Percentiles rank a stretch among this genome's conserved stretches.
Evolutionary conservation across 2,329 filamentous ascomycete species (phyloP).

Genomic region (Plenodomus tracheiphilus): DNA sequence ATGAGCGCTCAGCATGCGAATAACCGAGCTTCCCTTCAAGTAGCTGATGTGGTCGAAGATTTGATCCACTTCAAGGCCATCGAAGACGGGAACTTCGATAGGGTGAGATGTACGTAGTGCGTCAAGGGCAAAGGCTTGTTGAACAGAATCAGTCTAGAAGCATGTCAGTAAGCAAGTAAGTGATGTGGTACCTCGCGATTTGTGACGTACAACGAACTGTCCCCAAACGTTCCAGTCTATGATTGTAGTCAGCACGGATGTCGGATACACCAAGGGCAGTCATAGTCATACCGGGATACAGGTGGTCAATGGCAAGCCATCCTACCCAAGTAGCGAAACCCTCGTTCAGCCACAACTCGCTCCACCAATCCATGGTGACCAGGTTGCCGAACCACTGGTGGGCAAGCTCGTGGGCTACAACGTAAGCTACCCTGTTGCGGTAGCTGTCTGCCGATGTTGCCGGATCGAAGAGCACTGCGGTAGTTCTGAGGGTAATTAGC

Average conservation of each 20-base stretch:
- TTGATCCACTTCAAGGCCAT: conserved; percentile 94
- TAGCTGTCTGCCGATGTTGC: conserved; percentile 86
- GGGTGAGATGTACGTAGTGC: conserved; percentile 89
- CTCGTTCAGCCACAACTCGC: conserved; percentile 87
- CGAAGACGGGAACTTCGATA: conserved; percentile 91
- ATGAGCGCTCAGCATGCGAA: conserved; percentile 93
- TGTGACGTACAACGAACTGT: conserved; percentile 78
- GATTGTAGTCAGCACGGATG: conserved; percentile 9
- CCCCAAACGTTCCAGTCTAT: conserved; percentile 95
- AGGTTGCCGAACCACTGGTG: conserved; percentile 97
- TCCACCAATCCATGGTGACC: conserved; percentile 97
- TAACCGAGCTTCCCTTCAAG: conserved; percentile 92
- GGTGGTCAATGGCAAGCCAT: conserved; percentile 87
- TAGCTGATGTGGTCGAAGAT: conserved; percentile 98
- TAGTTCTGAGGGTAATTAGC: conserved; percentile 58
- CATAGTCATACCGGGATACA: conserved; percentile 72
- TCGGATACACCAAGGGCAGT: neutral
- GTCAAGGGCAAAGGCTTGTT: conserved; percentile 88
- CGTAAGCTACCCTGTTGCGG: conserved; percentile 92
- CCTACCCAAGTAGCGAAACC: conserved; percentile 98
- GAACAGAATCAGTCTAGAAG: conserved; percentile 79
- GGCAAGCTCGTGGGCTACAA: conserved; percentile 96
- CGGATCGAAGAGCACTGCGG: conserved; percentile 94
- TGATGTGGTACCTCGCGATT: conserved; percentile 56
- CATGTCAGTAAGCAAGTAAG: conserved; percentile 39